These are phyloP conservation scores for Pleodorina starrii DNA, from an alignment of 139 green algal species.

Conservation along the genomic window DNA sequence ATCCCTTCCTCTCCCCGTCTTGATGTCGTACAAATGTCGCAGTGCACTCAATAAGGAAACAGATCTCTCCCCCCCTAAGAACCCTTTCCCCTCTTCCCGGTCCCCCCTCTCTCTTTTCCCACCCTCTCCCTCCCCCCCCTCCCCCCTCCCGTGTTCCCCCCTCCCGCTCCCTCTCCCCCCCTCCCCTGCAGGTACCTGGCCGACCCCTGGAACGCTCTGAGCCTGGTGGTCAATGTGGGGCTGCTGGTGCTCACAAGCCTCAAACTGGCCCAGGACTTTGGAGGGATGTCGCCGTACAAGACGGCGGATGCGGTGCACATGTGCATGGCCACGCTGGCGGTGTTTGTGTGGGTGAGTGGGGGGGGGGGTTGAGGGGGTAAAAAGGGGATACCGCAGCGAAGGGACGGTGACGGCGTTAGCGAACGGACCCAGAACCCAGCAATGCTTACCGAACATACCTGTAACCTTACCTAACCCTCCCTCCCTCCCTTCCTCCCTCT, in stretches of 20 bases:
- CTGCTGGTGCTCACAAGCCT: conserved; percentile 6
- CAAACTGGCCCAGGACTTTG: conserved; percentile 35
- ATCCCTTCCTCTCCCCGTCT: not conserved
- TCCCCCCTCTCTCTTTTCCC: not conserved
- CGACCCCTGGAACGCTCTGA: conserved; percentile 51
- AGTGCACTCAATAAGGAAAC: too few species aligned
- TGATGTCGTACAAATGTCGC: too few species aligned
- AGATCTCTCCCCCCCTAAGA: too few species aligned
- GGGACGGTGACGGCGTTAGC: too few species aligned
- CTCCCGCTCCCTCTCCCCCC: not conserved
- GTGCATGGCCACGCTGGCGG: conserved; percentile 26
- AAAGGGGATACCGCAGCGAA: too few species aligned
- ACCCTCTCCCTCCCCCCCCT: not conserved
- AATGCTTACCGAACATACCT: too few species aligned
- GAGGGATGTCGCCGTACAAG: not conserved
- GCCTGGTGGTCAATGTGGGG: conserved; percentile 10
- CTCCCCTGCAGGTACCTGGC: conserved; percentile 4
- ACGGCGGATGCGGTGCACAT: conserved; percentile 11
- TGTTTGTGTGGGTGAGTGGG: conserved; percentile 51
- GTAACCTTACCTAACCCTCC: not conserved
- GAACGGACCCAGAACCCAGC: too few species aligned
- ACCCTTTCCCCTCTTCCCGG: not conserved
- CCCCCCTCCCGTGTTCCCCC: not conserved
- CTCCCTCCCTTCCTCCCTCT: not conserved
- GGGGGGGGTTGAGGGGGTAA: not conserved